Conservation (phyloP, 768 basidiomycete genomes). For the Astraeus odoratus region DNA sequence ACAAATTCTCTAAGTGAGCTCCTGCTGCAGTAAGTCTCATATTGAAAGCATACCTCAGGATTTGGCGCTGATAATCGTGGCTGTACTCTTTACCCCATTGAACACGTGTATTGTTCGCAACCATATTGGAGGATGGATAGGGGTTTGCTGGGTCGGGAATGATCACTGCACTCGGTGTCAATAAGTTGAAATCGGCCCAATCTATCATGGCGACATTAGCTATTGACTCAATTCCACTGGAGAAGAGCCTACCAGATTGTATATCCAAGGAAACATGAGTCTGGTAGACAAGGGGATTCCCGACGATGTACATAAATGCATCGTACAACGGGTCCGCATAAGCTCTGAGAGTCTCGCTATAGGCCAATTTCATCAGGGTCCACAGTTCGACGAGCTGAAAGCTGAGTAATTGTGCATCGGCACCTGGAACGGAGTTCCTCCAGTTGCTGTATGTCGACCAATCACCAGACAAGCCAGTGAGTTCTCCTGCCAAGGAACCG, state of each 20-base stretch:
- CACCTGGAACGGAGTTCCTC: not conserved
- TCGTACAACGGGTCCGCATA: not conserved
- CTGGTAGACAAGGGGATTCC: not conserved
- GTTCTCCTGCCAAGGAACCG: not conserved
- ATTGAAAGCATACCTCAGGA: not conserved
- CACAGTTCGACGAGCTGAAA: constrained; percentile 7
- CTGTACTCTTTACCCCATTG: not conserved
- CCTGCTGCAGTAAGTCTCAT: not conserved
- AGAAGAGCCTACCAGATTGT: not conserved
- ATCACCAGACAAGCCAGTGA: constrained; percentile 2
- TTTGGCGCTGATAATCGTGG: not conserved
- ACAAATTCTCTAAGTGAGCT: not conserved
- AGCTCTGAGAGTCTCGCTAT: not conserved
- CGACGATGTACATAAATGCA: not conserved
- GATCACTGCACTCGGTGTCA: not conserved
- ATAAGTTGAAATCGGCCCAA: not conserved
- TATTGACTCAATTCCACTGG: not conserved
- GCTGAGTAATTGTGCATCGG: not conserved
- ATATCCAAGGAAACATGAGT: not conserved
- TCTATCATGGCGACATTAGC: not conserved
- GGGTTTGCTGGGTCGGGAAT: not conserved
- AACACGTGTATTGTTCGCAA: not conserved
- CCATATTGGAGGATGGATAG: not conserved
- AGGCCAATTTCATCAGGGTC: constrained; percentile 1
- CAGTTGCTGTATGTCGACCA: constrained; percentile 3